Evolutionary conservation across 768 basidiomycete genomes (phyloP).

Genomic region (Hypholoma fasciculare): DNA sequence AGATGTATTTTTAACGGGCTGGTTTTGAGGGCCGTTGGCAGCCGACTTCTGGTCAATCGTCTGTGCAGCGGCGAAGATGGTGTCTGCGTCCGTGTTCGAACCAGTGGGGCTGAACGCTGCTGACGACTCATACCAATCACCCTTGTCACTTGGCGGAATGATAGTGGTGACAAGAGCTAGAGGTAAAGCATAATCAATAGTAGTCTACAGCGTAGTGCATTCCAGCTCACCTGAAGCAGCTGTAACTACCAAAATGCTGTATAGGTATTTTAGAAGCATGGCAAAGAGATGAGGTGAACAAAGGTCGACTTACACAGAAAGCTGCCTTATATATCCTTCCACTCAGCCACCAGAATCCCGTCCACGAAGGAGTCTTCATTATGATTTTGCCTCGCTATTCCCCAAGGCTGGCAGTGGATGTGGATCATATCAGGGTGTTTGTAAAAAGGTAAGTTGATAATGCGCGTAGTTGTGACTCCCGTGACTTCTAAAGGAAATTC

Average conservation of each 20-base stretch:
- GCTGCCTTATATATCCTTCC: too few relatives aligned
- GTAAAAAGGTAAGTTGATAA: too few relatives aligned
- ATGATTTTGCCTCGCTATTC: not conserved
- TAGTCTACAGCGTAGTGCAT: not conserved
- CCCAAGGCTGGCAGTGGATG: too few relatives aligned
- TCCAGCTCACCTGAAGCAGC: not conserved
- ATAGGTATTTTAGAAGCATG: not conserved
- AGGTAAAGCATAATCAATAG: not conserved
- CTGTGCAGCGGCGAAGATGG: conserved; percentile 1
- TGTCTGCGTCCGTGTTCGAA: not conserved
- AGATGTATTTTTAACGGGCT: not conserved
- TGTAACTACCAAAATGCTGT: not conserved
- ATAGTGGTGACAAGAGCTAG: not conserved
- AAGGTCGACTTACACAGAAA: not conserved
- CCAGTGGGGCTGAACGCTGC: not conserved
- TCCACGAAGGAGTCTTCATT: not conserved
- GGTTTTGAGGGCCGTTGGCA: not conserved
- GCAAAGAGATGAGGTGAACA: too few relatives aligned
- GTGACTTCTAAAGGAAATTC: too few relatives aligned
- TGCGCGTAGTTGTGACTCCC: too few relatives aligned
- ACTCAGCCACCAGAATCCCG: too few relatives aligned
- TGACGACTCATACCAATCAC: not conserved
- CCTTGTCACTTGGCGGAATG: not conserved
- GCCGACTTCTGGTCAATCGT: not conserved
- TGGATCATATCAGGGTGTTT: too few relatives aligned